Evolutionary conservation across 805 yeast species (phyloP), one percentile per base, ranked within the genome.

Genomic region (Zygosaccharomyces pseudorouxii): DNA sequence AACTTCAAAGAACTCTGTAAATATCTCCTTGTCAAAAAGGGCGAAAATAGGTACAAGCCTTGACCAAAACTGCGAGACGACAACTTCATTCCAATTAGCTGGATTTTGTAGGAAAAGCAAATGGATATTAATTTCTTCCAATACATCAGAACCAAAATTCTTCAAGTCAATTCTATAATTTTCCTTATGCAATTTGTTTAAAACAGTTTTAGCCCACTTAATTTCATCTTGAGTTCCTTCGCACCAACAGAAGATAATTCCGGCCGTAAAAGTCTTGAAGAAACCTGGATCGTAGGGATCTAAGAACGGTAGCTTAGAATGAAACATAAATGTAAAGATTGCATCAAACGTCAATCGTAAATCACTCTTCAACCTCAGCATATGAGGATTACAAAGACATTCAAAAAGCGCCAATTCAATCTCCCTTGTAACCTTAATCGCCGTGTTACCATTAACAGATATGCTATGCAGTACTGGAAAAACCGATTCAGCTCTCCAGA

Each of bases 101-200:
- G 81, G 79, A 54, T 78, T 70, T 59, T 83, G 88, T 41, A 82
- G 71, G 36, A 71, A 65, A 47, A 75, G 71, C 18, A 78, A 67
- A 57, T 82, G 81, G 2, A 67, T 55, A 42, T 71, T 74, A 50
- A 76, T 77, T 57, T 85, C 90, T 55, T 81, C 85, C 5, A 76
- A 54, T 1, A 80, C 60, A 29, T 77, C 70, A 6, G 67, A 54
- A 11, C 71, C 62, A 36, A 70, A 55, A 38, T 62, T 64, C 10
- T 55, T 38, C 10, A 50, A 41, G 28, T 43, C 31, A 9, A 51
- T 28, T 5, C 49, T 53, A 40, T 47, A 49, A 2, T 50, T 48
- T 29, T 47, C 49, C 11, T 36, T 30, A 16, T 52, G 57, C 23
- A 65, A 45, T 22, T 51, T 53, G 31, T 50, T 68, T 53, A 64